Conservation (phyloP, 2,329 filamentous ascomycete genomes). For the Aspergillus quadrilineatus region DNA sequence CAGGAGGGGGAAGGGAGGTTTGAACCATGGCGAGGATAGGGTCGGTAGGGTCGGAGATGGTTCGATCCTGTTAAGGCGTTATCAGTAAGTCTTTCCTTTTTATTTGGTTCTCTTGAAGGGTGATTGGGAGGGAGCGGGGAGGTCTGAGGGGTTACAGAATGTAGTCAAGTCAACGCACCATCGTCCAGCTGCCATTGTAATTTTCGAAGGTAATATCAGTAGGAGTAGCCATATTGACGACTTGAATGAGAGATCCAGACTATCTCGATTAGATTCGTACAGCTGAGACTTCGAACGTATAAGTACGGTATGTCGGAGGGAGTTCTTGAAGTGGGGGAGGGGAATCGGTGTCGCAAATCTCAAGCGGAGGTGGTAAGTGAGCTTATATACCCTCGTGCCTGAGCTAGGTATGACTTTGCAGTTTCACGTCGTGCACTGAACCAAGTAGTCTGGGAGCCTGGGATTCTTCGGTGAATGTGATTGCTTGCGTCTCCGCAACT, state of each 20-base stretch:
- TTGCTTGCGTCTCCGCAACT: constrained; percentile 7
- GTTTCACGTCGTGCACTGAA: background rate
- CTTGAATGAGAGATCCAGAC: background rate
- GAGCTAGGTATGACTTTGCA: background rate
- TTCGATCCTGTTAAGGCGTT: constrained; percentile 62
- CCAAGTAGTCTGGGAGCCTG: background rate
- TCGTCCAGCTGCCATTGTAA: constrained; percentile 67
- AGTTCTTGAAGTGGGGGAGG: background rate
- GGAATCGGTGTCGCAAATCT: background rate
- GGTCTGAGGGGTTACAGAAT: background rate
- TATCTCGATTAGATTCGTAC: background rate
- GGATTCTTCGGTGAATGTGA: background rate
- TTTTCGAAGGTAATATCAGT: constrained; percentile 64
- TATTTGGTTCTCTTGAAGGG: background rate
- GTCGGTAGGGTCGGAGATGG: constrained; percentile 67
- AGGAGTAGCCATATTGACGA: constrained; percentile 67
- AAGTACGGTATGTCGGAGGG: background rate
- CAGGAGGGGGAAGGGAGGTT: background rate
- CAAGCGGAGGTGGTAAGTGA: background rate
- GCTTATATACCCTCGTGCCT: constrained; percentile 2
- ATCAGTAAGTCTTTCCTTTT: background rate
- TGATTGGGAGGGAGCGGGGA: background rate
- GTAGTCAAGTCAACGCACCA: constrained; percentile 54
- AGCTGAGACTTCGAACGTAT: background rate
- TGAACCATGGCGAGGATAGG: constrained; percentile 63